Evolutionary conservation across 192 early-diverging fungal genomes (phyloP), one percentile per base, ranked within the genome.

Genomic region (Backusella mclennaniae): DNA sequence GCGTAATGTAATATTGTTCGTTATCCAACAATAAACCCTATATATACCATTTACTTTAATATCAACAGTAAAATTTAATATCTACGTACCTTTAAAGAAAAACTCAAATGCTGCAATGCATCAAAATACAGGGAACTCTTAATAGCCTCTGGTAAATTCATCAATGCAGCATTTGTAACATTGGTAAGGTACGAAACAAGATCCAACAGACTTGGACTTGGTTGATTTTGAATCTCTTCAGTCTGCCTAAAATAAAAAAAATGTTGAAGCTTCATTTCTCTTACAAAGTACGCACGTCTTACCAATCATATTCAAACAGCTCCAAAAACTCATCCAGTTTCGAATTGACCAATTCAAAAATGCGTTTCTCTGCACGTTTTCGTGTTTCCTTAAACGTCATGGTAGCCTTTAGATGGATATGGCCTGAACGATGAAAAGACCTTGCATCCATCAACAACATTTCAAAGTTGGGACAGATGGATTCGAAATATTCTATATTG

Each of bases 281-380:
- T 41, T 4, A 4, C 4, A 15, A 49, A 49, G 33, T 33, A 3
- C 2, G 2, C 33, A 5, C 0, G 9, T 42, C 23, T 36, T 84
- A 92, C 95, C 95, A 96, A 46, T 96, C 92, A 78, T 96, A 96
- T 78, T 94, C 93, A 19, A 91, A 91, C 9, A 94, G 67, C 41
- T 95, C 92, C 36, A 96, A 80, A 71, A 94, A 94, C 36, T 91
- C 89, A 73, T 95, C 94, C 71, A 94, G 87, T 71, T 95, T 96
- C 66, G 86, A 84, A 75, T 96, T 91, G 31, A 96, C 89, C 0
- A 96, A 77, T 53, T 92, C 89, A 68, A 91, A 92, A 46, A 96
- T 92, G 35, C 93, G 88, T 75, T 95, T 93, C 71, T 96, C 95
- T 4, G 90, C 91, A 12, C 84, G 83, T 39, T 80, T 77, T 46